These are phyloP conservation scores for Solanum ossicruentum DNA, from an alignment of 257 asterid genomes.

Conservation along the genomic window DNA sequence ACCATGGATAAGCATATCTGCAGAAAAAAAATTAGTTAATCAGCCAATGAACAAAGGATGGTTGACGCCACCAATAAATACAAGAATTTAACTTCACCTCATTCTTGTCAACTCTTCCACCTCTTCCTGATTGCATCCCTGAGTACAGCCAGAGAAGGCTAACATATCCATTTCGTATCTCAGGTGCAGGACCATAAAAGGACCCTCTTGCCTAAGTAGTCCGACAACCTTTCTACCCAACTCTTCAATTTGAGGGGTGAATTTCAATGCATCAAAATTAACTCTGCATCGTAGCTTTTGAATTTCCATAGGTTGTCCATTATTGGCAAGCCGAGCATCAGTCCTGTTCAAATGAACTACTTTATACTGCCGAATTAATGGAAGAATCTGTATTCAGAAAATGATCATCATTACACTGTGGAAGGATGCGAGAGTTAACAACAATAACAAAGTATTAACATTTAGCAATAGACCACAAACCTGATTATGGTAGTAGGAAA, in stretches of 20 bases:
- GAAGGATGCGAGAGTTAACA: not conserved
- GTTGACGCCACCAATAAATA: not conserved
- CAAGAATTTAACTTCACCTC: constrained; percentile 9
- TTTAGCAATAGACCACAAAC: constrained; percentile 11
- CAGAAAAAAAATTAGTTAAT: not conserved
- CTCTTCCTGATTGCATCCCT: constrained; percentile 17
- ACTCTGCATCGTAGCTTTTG: constrained; percentile 26
- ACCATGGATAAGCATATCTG: constrained; percentile 23
- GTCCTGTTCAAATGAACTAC: constrained; percentile 25
- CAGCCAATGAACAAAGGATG: not conserved
- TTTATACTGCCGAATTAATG: constrained; percentile 15
- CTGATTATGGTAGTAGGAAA: constrained; percentile 54
- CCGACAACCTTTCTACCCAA: constrained; percentile 14
- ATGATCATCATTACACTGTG: not conserved
- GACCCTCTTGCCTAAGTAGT: constrained; percentile 23
- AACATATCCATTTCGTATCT: constrained; percentile 34
- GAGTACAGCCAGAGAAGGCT: constrained; percentile 29
- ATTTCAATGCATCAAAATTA: constrained; percentile 18
- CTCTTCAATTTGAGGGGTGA: constrained; percentile 23
- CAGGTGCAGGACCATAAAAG: constrained; percentile 22
- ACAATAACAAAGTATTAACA: not conserved
- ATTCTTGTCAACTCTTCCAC: constrained; percentile 20
- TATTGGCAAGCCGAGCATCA: constrained; percentile 28
- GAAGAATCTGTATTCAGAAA: constrained; percentile 18
- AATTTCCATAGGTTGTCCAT: constrained; percentile 16